phyloP scores from a whole-genome alignment of 1,284 basidiomycete genomes.

The Anthracocystis panici-leucophaei region DNA sequence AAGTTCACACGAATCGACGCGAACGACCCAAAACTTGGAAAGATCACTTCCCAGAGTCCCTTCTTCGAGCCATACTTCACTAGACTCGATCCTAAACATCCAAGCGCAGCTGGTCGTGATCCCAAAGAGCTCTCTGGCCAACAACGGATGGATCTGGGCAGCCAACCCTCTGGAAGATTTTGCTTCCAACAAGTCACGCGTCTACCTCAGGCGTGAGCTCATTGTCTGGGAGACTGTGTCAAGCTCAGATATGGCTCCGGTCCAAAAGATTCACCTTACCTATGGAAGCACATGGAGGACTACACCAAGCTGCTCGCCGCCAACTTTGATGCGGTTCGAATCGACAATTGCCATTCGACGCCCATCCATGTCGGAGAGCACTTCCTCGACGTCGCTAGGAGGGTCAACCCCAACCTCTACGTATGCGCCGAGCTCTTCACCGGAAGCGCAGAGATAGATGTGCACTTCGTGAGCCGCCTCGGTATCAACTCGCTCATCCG shows the following conservation, averaged over 20 bases:
- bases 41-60: slow-evolving; percentile 49
- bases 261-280: slow-evolving; percentile 83
- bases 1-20: slow-evolving; percentile 58
- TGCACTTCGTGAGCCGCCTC: slow-evolving; percentile 63
- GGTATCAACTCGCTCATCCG: slow-evolving; percentile 65
- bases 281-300: slow-evolving; percentile 90
- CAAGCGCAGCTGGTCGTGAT: slow-evolving; percentile 72
- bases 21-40: slow-evolving; percentile 58
- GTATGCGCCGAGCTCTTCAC: slow-evolving; percentile 97
- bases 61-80: slow-evolving; percentile 66
- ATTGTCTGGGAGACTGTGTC: slow-evolving; percentile 98
- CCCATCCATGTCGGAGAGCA: slow-evolving; percentile 91
- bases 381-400: slow-evolving; percentile 90
- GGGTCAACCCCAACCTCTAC: slow-evolving; percentile 89
- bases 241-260: slow-evolving; percentile 85
- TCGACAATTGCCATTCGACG: slow-evolving; percentile 98
- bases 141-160: slow-evolving; percentile 99
- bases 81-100: slow-evolving; percentile 58
- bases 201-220: slow-evolving; percentile 93
- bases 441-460: slow-evolving; percentile 85
- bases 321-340: slow-evolving; percentile 92
- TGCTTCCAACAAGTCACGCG: slow-evolving; percentile 92
- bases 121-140: slow-evolving; percentile 79
- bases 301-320: slow-evolving; percentile 79
- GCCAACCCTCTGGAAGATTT: slow-evolving; percentile 95